Percentiles rank a stretch among this genome's conserved stretches.
Evolutionary conservation across 768 basidiomycete species (phyloP).

Genomic region (Amanita rubescens): DNA sequence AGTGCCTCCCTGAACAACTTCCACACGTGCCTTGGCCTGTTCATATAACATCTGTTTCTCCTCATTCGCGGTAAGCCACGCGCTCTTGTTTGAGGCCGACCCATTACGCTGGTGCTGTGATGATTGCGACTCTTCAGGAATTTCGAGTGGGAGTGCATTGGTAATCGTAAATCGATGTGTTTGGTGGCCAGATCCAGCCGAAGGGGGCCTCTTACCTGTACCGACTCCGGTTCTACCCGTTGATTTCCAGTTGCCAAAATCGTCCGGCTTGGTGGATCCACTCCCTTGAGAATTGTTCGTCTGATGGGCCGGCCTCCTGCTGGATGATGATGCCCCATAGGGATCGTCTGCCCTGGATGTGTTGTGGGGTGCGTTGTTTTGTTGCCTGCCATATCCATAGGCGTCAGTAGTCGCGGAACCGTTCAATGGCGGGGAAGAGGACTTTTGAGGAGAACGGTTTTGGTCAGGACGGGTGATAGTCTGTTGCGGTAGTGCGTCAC

Average conservation of each 20-base stretch:
- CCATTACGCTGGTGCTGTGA: conserved; percentile 8
- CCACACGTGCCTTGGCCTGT: conserved; percentile 52
- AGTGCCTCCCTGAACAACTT: conserved; percentile 40
- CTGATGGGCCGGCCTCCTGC: conserved; percentile 2
- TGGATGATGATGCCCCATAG: conserved; percentile 4
- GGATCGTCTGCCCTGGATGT: neutral
- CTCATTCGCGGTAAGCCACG: conserved; percentile 50
- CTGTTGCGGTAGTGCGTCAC: neutral
- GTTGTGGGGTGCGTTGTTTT: neutral
- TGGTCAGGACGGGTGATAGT: neutral
- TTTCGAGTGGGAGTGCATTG: conserved; percentile 27
- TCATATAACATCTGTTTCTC: conserved; percentile 67
- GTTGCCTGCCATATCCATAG: neutral
- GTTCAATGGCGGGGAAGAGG: neutral
- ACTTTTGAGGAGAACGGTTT: neutral
- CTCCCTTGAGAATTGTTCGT: conserved; percentile 1
- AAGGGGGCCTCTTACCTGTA: conserved; percentile 18
- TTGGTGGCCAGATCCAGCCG: conserved; percentile 19
- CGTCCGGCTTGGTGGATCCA: conserved; percentile 7
- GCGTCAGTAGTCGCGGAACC: neutral
- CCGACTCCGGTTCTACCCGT: neutral
- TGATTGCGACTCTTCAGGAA: conserved; percentile 18
- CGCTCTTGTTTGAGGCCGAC: neutral
- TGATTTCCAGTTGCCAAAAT: conserved; percentile 13
- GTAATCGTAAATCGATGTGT: conserved; percentile 33